These are phyloP conservation scores for Lanmaoa rubissima DNA, from an alignment of 768 basidiomycete species.

Conservation along the genomic window DNA sequence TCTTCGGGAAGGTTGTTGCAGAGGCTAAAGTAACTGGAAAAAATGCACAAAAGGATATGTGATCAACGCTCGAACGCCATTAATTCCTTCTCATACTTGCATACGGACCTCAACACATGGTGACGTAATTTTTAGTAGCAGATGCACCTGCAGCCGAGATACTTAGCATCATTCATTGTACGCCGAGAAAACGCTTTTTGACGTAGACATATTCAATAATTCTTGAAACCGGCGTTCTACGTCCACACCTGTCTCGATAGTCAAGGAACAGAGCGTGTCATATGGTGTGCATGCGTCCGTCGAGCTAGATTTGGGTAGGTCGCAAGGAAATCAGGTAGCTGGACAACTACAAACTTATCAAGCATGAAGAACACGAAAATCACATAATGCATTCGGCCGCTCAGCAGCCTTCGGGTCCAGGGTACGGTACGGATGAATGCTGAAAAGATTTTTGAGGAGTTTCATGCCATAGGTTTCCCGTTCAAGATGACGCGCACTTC, in stretches of 20 bases:
- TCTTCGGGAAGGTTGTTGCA: constrained; percentile 7
- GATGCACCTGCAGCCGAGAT: neutral
- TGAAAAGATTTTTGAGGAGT: neutral
- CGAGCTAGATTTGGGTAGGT: neutral
- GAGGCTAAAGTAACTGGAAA: constrained; percentile 19
- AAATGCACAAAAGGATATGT: constrained; percentile 14
- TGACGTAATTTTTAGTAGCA: neutral
- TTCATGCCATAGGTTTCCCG: too few relatives aligned
- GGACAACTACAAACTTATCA: neutral
- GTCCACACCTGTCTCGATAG: neutral
- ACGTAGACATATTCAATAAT: neutral
- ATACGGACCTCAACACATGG: neutral
- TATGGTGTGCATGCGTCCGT: neutral
- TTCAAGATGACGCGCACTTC: neutral
- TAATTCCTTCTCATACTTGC: neutral
- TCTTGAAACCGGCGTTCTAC: neutral
- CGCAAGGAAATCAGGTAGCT: neutral
- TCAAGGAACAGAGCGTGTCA: neutral
- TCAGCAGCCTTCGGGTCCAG: neutral
- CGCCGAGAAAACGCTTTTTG: neutral
- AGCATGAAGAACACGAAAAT: neutral
- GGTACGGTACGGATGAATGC: neutral
- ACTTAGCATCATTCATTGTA: neutral
- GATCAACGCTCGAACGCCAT: neutral
- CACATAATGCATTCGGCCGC: too few relatives aligned